phyloP scores from a whole-genome alignment of 768 basidiomycete genomes.

The Amanita rimosa region DNA sequence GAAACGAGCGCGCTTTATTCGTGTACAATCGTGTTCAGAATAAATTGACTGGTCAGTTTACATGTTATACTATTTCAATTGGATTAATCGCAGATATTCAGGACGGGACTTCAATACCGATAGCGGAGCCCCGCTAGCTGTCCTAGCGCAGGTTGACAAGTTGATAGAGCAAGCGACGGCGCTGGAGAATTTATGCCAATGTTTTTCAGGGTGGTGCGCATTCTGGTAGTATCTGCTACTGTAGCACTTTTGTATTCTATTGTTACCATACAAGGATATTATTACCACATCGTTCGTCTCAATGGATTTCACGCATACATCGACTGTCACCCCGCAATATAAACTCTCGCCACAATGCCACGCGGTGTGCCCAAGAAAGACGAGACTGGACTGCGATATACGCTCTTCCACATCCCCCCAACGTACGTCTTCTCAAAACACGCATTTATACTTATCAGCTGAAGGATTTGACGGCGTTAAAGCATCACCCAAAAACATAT shows the following conservation, averaged over 20 bases:
- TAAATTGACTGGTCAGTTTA: constrained; percentile 73
- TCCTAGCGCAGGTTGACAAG: constrained; percentile 83
- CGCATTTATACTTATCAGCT: not conserved
- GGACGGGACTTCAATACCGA: constrained; percentile 93
- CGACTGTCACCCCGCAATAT: not conserved
- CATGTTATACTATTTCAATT: not conserved
- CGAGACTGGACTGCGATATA: constrained; percentile 75
- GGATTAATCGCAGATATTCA: constrained; percentile 15
- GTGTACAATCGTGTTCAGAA: constrained; percentile 94
- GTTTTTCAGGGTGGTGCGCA: constrained; percentile 93
- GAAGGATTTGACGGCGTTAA: constrained; percentile 4
- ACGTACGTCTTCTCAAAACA: constrained; percentile 30
- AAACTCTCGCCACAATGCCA: constrained; percentile 38
- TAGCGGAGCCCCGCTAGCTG: constrained; percentile 49
- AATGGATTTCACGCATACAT: not conserved
- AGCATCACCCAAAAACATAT: constrained; percentile 77
- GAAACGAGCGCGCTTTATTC: constrained; percentile 81
- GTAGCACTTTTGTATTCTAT: constrained; percentile 11
- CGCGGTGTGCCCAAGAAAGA: constrained; percentile 75
- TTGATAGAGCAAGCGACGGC: constrained; percentile 90
- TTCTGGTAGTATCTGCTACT: constrained; percentile 58
- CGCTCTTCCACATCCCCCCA: constrained; percentile 70
- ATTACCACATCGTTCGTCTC: constrained; percentile 2
- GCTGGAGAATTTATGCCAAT: constrained; percentile 91
- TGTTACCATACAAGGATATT: constrained; percentile 8